Evolutionary conservation across 2,329 filamentous ascomycete genomes (phyloP).

Genomic region (Pseudogymnoascus sp.): DNA sequence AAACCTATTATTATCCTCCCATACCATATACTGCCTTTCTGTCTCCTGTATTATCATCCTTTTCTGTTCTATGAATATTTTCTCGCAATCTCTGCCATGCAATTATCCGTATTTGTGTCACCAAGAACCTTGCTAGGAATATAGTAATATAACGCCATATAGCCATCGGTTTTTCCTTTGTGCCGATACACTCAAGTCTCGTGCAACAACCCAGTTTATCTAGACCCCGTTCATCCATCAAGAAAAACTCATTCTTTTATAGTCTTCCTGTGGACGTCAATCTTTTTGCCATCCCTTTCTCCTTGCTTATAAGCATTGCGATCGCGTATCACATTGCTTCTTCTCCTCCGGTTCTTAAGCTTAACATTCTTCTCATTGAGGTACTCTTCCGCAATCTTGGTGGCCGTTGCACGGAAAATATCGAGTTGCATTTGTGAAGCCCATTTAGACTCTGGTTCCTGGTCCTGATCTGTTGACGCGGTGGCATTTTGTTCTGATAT

Average conservation of each 20-base stretch:
- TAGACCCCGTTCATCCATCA: not conserved
- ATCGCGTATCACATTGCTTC: slow-evolving; percentile 4
- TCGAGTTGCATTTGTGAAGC: slow-evolving; percentile 5
- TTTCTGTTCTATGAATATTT: not conserved
- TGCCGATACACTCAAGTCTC: not conserved
- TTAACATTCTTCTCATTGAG: not conserved
- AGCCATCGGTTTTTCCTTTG: not conserved
- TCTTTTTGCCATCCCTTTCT: not conserved
- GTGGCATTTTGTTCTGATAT: not conserved
- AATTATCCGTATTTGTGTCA: not conserved
- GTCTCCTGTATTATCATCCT: not conserved
- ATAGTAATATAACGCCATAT: not conserved
- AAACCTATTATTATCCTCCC: not conserved
- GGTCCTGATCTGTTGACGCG: not conserved
- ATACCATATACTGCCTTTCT: not conserved
- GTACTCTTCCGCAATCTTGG: slow-evolving; percentile 3
- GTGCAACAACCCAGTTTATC: not conserved
- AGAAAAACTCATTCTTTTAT: not conserved
- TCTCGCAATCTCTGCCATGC: not conserved
- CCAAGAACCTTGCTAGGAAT: not conserved
- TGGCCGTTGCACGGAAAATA: slow-evolving; percentile 1
- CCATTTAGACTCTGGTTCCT: slow-evolving; percentile 3
- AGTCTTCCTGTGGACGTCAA: not conserved
- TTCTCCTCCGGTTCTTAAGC: not conserved
- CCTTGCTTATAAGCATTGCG: not conserved